Evolutionary conservation across 768 basidiomycete genomes (phyloP).

Genomic region (Leccinum broughii): DNA sequence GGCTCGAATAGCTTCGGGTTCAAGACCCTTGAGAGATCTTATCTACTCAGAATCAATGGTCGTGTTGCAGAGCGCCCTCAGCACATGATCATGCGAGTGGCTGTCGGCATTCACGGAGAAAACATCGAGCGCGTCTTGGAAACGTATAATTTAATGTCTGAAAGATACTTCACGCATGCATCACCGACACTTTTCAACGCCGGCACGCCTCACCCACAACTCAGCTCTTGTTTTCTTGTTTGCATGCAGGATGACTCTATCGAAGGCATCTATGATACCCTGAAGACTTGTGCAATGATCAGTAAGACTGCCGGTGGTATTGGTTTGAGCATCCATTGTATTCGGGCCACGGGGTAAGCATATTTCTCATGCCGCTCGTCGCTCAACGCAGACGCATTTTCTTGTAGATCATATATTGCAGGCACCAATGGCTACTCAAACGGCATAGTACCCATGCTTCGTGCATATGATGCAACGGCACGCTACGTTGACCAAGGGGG

Average conservation of each 20-base stretch:
- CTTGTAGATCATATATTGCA: slow-evolving; percentile 88
- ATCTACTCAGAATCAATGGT: slow-evolving; percentile 91
- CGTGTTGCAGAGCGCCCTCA: slow-evolving; percentile 97
- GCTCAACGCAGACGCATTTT: not conserved
- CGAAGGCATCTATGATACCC: slow-evolving; percentile 98
- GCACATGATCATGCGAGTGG: slow-evolving; percentile 99
- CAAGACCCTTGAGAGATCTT: slow-evolving; percentile 98
- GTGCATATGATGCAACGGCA: slow-evolving; percentile 96
- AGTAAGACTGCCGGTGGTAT: slow-evolving; percentile 99
- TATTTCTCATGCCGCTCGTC: not conserved
- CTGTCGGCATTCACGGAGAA: slow-evolving; percentile 91
- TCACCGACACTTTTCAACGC: slow-evolving; percentile 98
- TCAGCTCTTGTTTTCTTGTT: slow-evolving; percentile 96
- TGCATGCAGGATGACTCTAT: slow-evolving; percentile 99
- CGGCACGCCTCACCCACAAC: slow-evolving; percentile 92
- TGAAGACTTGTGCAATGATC: slow-evolving; percentile 98
- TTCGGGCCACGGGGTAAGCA: slow-evolving; percentile 88
- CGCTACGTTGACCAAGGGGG: slow-evolving; percentile 99
- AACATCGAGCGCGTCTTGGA: slow-evolving; percentile 89
- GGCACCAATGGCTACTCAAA: slow-evolving; percentile 99
- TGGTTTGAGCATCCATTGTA: slow-evolving; percentile 93
- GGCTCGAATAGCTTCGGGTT: slow-evolving; percentile 80
- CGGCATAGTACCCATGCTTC: slow-evolving; percentile 98
- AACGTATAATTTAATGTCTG: slow-evolving; percentile 96
- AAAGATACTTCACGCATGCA: slow-evolving; percentile 97